Conservation (phyloP, 2,329 filamentous ascomycete genomes). For the Chrysosporium queenslandicum region DNA sequence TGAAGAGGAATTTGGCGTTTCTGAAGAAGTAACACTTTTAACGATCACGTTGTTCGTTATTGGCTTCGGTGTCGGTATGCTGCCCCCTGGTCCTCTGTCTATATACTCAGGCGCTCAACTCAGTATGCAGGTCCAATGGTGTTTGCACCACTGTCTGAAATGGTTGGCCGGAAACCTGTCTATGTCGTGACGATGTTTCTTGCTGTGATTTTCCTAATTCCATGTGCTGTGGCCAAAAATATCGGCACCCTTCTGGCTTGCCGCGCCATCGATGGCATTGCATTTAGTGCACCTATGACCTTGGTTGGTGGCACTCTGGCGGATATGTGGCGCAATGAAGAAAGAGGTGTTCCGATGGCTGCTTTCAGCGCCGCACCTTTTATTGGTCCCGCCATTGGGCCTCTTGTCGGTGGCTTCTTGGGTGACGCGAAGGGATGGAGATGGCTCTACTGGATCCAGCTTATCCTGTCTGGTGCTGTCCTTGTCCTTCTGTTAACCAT, state of each 20-base stretch:
- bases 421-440: constrained; percentile 62
- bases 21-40: constrained; percentile 61
- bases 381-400: constrained; percentile 67
- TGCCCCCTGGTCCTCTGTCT: background rate
- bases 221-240: constrained; percentile 66
- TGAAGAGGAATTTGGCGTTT: constrained; percentile 54
- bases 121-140: constrained; percentile 54
- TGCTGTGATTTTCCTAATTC: constrained; percentile 70
- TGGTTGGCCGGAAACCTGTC: constrained; percentile 60
- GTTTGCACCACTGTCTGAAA: constrained; percentile 69
- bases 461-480: constrained; percentile 60
- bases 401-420: constrained; percentile 67
- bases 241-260: constrained; percentile 67
- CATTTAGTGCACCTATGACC: constrained; percentile 78
- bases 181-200: constrained; percentile 59
- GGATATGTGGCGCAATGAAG: constrained; percentile 75
- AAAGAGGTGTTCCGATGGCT: constrained; percentile 78
- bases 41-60: constrained; percentile 68
- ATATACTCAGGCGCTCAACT: constrained; percentile 12
- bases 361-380: constrained; percentile 76
- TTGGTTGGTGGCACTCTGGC: constrained; percentile 72
- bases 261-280: constrained; percentile 68
- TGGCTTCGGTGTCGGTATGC: constrained; percentile 63
- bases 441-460: constrained; percentile 79
- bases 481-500: constrained; percentile 76